Conservation (phyloP, 192 early-diverging fungal genomes). For the Gonapodya prolifera region DNA sequence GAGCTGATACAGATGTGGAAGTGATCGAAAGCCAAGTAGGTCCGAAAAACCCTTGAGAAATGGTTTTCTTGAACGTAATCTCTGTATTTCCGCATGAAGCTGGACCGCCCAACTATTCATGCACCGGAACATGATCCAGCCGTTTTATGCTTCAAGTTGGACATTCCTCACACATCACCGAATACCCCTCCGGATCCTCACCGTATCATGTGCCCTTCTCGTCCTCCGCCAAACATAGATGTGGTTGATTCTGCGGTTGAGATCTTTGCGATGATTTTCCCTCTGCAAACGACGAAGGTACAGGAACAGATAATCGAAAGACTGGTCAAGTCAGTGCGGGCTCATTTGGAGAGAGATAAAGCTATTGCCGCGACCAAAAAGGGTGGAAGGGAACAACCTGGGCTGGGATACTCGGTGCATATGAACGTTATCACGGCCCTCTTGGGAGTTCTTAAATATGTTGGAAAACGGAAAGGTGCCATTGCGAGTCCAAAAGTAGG, state of each 20-base stretch:
- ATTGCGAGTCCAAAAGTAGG: conserved; percentile 20
- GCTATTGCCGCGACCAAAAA: not conserved
- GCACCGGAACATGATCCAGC: conserved; percentile 53
- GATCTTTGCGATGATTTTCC: conserved; percentile 63
- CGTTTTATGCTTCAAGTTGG: conserved; percentile 18
- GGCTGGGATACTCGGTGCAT: conserved; percentile 58
- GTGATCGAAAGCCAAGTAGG: not conserved
- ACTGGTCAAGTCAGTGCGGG: conserved; percentile 42
- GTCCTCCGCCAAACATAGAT: conserved; percentile 20
- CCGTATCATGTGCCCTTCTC: not conserved
- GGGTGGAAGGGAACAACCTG: conserved; percentile 27
- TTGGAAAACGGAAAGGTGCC: conserved; percentile 36
- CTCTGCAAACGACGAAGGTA: conserved; percentile 43
- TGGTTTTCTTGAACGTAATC: not conserved
- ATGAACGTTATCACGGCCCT: conserved; percentile 67
- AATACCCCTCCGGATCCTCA: not conserved
- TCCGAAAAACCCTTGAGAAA: too few relatives aligned
- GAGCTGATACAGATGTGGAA: not conserved
- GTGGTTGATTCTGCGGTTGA: conserved; percentile 71
- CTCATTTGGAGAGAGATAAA: conserved; percentile 11
- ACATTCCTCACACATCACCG: not conserved
- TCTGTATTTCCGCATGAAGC: conserved; percentile 15
- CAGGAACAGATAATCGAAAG: conserved; percentile 71
- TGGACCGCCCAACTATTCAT: conserved; percentile 43
- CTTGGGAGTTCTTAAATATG: conserved; percentile 53